Evolutionary conservation across 2,329 filamentous ascomycete species (phyloP), one percentile per base, ranked within the genome.

Genomic region (Ceratocystis diversiconidia): DNA sequence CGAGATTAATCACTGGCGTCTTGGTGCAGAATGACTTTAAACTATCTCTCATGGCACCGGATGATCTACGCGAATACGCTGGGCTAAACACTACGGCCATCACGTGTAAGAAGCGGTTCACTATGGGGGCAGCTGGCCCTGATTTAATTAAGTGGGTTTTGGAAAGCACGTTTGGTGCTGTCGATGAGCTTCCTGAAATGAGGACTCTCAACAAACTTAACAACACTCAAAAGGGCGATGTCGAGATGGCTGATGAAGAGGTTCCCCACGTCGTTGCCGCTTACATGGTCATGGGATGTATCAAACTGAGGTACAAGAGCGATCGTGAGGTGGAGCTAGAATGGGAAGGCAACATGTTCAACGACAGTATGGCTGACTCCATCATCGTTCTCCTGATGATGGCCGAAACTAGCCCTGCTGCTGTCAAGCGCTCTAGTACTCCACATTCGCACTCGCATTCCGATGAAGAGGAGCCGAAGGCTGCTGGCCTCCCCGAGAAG

Each of bases 21-120:
- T 80, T 99, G 17, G 92, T 99, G 6, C 92, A 97, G 71, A 97
- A 95, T 73, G 94, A 96, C 74, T 97, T 99, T 75, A 96, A 97
- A 74, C 84, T 99, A 73, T 95, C 89, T 0, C 80, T 99, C 43
- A 97, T 99, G 92, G 92, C 92, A 0, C 92, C 94, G 0, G 94
- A 97, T 71, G 94, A 99, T 73, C 80, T 99, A 43, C 86, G 91
- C 68, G 94, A 99, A 75, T 99, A 96, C 73, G 94, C 94, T 0
- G 94, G 94, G n/a, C 79, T 99, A 36, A 96, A 91, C 2, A 97
- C 94, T 0, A 97, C 94, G 0, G 95, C 89, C 1, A 92, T 99
- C 66, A 85, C 87, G 17, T 99, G 94, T 79, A 91, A 90, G 71
- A 92, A 99, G 75, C 88, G 90, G 67, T 82, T 99, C 68, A 92